Percentiles rank a stretch among this genome's conserved stretches.
phyloP scores from a whole-genome alignment of 257 asterid genomes.

The Solanum peruvianum region DNA sequence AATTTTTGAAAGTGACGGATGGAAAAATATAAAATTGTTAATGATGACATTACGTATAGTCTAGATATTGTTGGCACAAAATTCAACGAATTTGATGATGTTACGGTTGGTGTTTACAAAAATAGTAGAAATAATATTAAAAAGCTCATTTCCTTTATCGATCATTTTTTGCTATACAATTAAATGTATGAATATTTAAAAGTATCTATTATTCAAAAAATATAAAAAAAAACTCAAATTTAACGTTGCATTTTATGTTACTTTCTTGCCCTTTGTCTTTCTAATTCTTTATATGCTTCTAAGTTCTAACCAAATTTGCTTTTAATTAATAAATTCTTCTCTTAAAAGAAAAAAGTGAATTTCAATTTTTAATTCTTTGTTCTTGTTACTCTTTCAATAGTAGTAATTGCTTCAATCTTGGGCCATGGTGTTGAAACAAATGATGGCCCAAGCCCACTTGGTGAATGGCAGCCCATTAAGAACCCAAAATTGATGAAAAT shows the following conservation, averaged over 20 bases:
- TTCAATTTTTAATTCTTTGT: background rate
- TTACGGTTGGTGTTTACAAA: background rate
- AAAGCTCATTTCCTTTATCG: conserved; percentile 3
- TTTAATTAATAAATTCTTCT: background rate
- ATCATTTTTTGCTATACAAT: background rate
- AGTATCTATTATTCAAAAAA: background rate
- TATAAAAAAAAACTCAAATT: background rate
- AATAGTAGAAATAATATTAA: background rate
- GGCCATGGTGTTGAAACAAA: background rate
- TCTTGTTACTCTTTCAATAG: background rate
- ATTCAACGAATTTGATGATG: background rate
- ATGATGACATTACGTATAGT: background rate
- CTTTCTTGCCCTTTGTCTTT: background rate
- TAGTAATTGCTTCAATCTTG: background rate
- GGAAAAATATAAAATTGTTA: conserved; percentile 3
- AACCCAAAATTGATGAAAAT: background rate
- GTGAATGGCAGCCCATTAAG: background rate
- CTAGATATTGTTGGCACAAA: background rate
- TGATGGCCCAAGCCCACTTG: background rate
- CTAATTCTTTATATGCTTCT: background rate
- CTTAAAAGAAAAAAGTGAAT: background rate
- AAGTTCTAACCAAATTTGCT: background rate
- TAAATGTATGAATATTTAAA: background rate
- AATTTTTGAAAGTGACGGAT: background rate
- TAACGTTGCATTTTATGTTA: background rate